Percentiles rank a stretch among this genome's conserved stretches.
These are phyloP conservation scores for Gnaphalium uliginosum DNA, from an alignment of 129 eudicot species.

Conservation along the genomic window DNA sequence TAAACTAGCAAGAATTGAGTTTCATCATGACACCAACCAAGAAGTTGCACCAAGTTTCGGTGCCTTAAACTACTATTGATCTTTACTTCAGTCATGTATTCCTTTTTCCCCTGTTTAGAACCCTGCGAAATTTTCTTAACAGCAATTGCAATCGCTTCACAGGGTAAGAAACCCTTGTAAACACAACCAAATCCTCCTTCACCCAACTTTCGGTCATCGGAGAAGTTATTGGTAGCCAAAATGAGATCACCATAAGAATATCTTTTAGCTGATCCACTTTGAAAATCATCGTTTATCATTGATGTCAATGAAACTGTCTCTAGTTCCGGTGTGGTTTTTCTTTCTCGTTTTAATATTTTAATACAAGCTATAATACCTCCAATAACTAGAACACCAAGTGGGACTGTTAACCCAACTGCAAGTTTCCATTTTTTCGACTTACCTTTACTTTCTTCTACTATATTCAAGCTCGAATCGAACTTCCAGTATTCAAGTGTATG, in stretches of 20 bases:
- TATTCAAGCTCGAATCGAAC: conserved; percentile 37
- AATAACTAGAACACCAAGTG: conserved; percentile 9
- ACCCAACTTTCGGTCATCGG: conserved; percentile 41
- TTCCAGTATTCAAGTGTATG: conserved; percentile 40
- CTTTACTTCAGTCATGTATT: conserved; percentile 54
- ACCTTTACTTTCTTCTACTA: not conserved
- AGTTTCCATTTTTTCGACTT: conserved; percentile 9
- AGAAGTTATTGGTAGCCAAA: conserved; percentile 44
- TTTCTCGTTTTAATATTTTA: conserved; percentile 1
- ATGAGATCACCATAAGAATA: conserved; percentile 34
- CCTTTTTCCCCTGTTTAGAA: conserved; percentile 53
- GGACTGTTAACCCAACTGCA: conserved; percentile 5
- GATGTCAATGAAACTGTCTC: conserved; percentile 28
- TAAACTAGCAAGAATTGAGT: conserved; percentile 53
- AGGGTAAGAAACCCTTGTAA: conserved; percentile 42
- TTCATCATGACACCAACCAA: conserved; percentile 59
- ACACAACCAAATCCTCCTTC: conserved; percentile 62
- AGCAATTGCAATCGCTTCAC: conserved; percentile 30
- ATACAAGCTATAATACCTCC: conserved; percentile 4
- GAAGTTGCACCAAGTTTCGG: conserved; percentile 49
- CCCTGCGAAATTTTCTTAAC: conserved; percentile 49
- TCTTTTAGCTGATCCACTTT: conserved; percentile 42
- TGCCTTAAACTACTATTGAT: conserved; percentile 51
- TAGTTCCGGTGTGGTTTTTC: not conserved
- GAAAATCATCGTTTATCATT: conserved; percentile 45